Evolutionary conservation across 2,329 filamentous ascomycete species (phyloP).

Genomic region (Aschersonia sp.): DNA sequence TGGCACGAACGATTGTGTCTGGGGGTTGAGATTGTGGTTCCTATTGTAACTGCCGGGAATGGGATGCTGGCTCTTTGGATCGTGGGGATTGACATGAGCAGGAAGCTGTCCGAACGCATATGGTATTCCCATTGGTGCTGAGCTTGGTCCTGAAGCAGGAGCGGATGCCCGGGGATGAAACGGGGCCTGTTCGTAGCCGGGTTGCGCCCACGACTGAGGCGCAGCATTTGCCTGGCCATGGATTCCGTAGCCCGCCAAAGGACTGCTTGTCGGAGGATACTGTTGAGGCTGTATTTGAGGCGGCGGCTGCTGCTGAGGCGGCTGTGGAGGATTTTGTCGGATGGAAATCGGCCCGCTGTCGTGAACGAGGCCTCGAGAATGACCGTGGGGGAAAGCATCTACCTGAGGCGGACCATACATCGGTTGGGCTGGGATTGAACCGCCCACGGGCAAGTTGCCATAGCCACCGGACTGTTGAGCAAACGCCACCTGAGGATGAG

Average conservation of each 20-base stretch:
- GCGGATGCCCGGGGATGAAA: slow-evolving; percentile 16
- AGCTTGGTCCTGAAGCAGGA: slow-evolving; percentile 15
- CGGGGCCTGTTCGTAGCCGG: slow-evolving; percentile 16
- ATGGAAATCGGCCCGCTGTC: not conserved
- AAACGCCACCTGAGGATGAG: slow-evolving; percentile 32
- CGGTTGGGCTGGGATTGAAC: slow-evolving; percentile 24
- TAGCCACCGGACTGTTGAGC: slow-evolving; percentile 25
- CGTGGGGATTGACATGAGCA: slow-evolving; percentile 52
- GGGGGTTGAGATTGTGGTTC: slow-evolving; percentile 75
- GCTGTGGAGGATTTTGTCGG: slow-evolving; percentile 16
- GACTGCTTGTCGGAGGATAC: slow-evolving; percentile 18
- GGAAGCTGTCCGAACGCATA: slow-evolving; percentile 75
- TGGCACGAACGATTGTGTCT: slow-evolving; percentile 85
- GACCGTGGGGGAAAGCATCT: slow-evolving; percentile 10
- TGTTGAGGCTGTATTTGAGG: slow-evolving; percentile 11
- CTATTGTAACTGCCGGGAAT: slow-evolving; percentile 74
- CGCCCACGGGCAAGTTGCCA: slow-evolving; percentile 21
- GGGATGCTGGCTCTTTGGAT: slow-evolving; percentile 64
- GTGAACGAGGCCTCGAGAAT: not conserved
- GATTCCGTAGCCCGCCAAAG: slow-evolving; percentile 21
- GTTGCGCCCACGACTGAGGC: slow-evolving; percentile 21
- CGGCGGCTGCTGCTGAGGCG: slow-evolving; percentile 12
- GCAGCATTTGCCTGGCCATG: slow-evolving; percentile 15
- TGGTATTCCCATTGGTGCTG: slow-evolving; percentile 24
- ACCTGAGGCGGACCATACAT: slow-evolving; percentile 33